Evolutionary conservation across 1,284 basidiomycete species (phyloP).

Genomic region (Meripilus lineatus): DNA sequence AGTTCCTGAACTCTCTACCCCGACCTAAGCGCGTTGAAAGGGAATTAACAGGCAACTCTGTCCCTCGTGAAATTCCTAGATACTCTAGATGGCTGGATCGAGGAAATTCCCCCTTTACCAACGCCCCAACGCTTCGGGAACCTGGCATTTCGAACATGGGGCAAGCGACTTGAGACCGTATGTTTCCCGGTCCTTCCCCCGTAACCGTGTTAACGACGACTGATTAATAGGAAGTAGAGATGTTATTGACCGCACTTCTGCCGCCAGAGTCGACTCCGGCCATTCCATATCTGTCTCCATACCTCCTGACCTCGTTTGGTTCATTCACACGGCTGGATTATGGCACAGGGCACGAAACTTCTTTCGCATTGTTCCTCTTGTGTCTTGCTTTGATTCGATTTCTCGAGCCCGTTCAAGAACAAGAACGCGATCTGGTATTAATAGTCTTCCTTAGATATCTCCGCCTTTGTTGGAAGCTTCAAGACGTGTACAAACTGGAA

Average conservation of each 20-base stretch:
- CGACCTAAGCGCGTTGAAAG: neutral
- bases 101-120: conserved; percentile 75
- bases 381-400: conserved; percentile 63
- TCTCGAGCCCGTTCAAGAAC: conserved; percentile 43
- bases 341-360: conserved; percentile 93
- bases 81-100: conserved; percentile 73
- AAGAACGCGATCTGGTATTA: conserved; percentile 65
- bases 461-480: conserved; percentile 78
- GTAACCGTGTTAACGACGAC: neutral
- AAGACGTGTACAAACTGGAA: conserved; percentile 88
- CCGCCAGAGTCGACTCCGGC: conserved; percentile 40
- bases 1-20: conserved; percentile 1
- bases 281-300: conserved; percentile 64
- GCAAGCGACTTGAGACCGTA: conserved; percentile 75
- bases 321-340: conserved; percentile 93
- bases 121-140: conserved; percentile 94
- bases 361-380: conserved; percentile 79
- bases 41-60: conserved; percentile 23
- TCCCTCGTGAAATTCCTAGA: conserved; percentile 60
- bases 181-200: conserved; percentile 16
- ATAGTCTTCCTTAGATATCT: conserved; percentile 74
- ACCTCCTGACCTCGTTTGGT: conserved; percentile 85
- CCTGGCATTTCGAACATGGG: conserved; percentile 88
- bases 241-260: conserved; percentile 51
- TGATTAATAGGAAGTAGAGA: conserved; percentile 49